Conservation (phyloP, 208 protist species). For the Blastocrithidia nonstop region DNA sequence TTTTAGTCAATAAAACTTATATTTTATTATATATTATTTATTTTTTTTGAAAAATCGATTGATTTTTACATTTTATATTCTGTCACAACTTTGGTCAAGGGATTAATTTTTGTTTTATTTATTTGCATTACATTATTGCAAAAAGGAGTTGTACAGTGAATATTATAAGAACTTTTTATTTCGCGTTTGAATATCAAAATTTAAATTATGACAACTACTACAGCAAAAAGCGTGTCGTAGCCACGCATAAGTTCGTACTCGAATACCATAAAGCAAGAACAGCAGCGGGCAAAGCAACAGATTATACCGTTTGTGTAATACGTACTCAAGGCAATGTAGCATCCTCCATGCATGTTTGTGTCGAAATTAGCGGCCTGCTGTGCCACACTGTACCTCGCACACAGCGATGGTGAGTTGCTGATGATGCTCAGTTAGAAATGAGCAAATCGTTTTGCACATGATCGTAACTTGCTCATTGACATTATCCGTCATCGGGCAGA, state of each 20-base stretch:
- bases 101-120: conserved; percentile 7
- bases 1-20: too few species aligned
- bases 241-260: not conserved
- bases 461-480: conserved; percentile 25
- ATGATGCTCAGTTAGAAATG: conserved; percentile 50
- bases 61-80: conserved; percentile 2
- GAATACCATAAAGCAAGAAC: not conserved
- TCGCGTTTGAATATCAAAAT: conserved; percentile 1
- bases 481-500: conserved; percentile 16
- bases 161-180: not conserved
- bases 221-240: not conserved
- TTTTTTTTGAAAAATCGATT: not conserved
- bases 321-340: conserved; percentile 57
- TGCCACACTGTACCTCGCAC: conserved; percentile 62
- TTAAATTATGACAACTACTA: too few species aligned
- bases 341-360: conserved; percentile 71
- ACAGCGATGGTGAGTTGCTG: conserved; percentile 51
- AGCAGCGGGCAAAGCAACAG: too few species aligned
- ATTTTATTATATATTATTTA: conserved; percentile 6
- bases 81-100: too few species aligned
- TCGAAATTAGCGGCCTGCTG: conserved; percentile 65
- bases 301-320: conserved; percentile 71
- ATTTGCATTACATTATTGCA: not conserved
- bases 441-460: conserved; percentile 48
- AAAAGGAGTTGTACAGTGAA: conserved; percentile 3